Evolutionary conservation across 179 eudicot genomes (phyloP).

Genomic region (Corrigiola litoralis): DNA sequence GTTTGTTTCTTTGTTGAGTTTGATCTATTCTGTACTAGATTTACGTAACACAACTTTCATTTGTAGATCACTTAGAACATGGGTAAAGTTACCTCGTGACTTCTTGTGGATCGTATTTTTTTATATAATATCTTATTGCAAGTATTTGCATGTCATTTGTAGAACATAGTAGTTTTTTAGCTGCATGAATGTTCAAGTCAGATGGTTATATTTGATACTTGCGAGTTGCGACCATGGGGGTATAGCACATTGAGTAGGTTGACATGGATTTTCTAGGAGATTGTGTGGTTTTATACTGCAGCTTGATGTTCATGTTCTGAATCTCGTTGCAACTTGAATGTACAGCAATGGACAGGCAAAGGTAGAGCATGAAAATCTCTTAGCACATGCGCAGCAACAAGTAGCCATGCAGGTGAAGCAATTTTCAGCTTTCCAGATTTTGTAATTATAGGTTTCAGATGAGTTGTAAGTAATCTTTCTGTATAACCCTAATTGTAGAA

Average conservation of each 20-base stretch:
- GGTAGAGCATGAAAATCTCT: slow-evolving; percentile 65
- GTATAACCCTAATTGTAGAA: slow-evolving; percentile 30
- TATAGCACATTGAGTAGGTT: background rate
- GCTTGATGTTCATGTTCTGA: background rate
- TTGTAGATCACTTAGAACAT: no score
- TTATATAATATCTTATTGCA: no score
- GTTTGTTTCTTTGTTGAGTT: no score
- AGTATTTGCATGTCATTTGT: no score
- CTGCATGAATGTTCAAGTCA: no score
- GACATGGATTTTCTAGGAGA: background rate
- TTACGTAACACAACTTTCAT: no score
- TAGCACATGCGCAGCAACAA: slow-evolving; percentile 83
- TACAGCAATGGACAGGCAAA: slow-evolving; percentile 67
- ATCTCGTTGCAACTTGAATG: background rate
- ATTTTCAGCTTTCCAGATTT: background rate
- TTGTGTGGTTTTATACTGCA: background rate
- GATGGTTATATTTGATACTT: no score
- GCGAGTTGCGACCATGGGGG: background rate
- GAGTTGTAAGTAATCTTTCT: background rate
- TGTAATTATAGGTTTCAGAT: background rate
- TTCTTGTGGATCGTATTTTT: no score
- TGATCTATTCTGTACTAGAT: no score
- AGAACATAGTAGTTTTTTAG: no score
- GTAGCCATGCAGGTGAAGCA: slow-evolving; percentile 72
- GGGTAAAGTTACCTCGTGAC: no score